Evolutionary conservation across 441 rosid species (phyloP).

Genomic region (Erodium moschatum): DNA sequence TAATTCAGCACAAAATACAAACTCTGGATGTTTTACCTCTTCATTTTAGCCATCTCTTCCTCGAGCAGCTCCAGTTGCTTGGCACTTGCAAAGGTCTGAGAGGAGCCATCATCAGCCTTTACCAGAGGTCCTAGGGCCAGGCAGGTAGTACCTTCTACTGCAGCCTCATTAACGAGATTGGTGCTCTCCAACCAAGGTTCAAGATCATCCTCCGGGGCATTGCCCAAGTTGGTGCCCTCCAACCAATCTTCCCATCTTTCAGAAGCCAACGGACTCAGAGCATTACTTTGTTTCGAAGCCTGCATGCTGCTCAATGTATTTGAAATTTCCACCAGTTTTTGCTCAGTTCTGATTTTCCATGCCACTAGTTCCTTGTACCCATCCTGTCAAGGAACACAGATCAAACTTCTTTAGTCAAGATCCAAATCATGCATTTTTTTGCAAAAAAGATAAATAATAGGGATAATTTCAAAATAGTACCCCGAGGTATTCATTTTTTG

Average conservation of each 20-base stretch:
- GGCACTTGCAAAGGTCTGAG: slow-evolving; percentile 29
- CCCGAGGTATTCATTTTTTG: too few species aligned
- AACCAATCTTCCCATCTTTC: slow-evolving; percentile 80
- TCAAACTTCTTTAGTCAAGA: not conserved
- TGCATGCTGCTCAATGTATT: slow-evolving; percentile 46
- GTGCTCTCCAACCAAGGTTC: slow-evolving; percentile 46
- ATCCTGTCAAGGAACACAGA: slow-evolving; percentile 30
- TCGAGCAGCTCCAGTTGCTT: slow-evolving; percentile 45
- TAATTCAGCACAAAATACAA: not conserved
- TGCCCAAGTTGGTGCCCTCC: slow-evolving; percentile 54
- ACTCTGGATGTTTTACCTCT: slow-evolving; percentile 34
- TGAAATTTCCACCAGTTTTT: slow-evolving; percentile 56
- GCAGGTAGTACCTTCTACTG: slow-evolving; percentile 15
- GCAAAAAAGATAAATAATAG: too few species aligned
- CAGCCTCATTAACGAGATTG: slow-evolving; percentile 29
- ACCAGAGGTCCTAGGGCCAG: slow-evolving; percentile 24
- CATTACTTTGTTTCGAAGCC: slow-evolving; percentile 34
- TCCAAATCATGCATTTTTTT: too few species aligned
- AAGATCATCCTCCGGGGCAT: slow-evolving; percentile 45
- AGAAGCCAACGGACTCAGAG: slow-evolving; percentile 45
- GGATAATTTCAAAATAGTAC: too few species aligned
- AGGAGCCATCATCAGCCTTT: slow-evolving; percentile 35
- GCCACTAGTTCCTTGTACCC: slow-evolving; percentile 44
- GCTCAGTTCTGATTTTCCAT: slow-evolving; percentile 64
- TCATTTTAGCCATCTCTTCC: slow-evolving; percentile 51